Percentiles rank a stretch among this genome's conserved stretches.
These are phyloP conservation scores for Periglandula ipomoeae DNA, from an alignment of 2,329 filamentous ascomycete genomes.

Conservation along the genomic window DNA sequence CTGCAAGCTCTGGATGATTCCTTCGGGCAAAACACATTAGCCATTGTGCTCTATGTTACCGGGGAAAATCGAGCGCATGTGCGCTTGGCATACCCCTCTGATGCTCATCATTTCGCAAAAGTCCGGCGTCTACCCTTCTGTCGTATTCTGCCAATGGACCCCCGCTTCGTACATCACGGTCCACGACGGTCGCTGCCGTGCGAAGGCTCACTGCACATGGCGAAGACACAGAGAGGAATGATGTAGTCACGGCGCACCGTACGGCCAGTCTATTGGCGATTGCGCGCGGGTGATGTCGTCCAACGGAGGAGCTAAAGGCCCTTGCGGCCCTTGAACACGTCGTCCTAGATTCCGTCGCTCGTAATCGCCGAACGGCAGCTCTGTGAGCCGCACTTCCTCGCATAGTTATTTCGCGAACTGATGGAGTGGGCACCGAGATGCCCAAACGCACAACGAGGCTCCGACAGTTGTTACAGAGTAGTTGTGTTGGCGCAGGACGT, in stretches of 20 bases:
- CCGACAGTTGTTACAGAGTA: no score
- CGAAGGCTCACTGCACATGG: conserved; percentile 8
- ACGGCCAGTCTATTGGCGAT: not conserved
- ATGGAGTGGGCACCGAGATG: not conserved
- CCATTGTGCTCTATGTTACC: not conserved
- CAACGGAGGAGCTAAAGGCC: conserved; percentile 1
- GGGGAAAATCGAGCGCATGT: not conserved
- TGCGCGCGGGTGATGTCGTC: not conserved
- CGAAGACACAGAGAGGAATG: not conserved
- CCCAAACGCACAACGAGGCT: not conserved
- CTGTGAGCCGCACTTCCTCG: conserved; percentile 10
- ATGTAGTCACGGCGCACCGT: not conserved
- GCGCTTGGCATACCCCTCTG: conserved; percentile 57
- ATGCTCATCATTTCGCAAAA: conserved; percentile 78
- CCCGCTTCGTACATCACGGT: conserved; percentile 22
- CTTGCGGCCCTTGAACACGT: conserved; percentile 2
- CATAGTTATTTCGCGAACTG: conserved; percentile 7
- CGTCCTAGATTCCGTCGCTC: conserved; percentile 8
- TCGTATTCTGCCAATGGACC: conserved; percentile 89
- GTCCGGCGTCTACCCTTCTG: conserved; percentile 61
- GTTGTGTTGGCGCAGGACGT: not conserved
- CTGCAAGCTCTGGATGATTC: conserved; percentile 82
- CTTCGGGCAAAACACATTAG: conserved; percentile 29
- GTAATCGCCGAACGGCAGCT: conserved; percentile 11
- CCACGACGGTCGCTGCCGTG: conserved; percentile 21